Conservation (phyloP, 2,329 filamentous ascomycete genomes). For the Leptosphaerulina australis region DNA sequence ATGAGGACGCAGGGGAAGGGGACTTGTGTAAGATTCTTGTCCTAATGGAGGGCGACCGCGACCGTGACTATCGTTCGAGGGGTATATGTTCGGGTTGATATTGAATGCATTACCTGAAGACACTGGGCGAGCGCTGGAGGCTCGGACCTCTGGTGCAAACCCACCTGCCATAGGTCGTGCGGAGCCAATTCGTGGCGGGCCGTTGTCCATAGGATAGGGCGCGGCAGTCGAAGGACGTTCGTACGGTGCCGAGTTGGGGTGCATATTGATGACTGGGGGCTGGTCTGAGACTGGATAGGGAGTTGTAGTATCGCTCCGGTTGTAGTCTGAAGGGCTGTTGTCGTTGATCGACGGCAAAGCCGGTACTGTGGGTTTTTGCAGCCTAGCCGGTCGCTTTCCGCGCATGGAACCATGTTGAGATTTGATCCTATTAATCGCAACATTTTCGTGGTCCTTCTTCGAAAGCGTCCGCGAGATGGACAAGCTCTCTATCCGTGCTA, state of each 20-base stretch:
- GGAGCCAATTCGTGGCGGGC: slow-evolving; percentile 55
- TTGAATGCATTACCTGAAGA: slow-evolving; percentile 57
- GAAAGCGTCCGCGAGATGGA: slow-evolving; percentile 82
- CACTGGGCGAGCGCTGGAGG: slow-evolving; percentile 56
- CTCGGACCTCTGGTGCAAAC: slow-evolving; percentile 56
- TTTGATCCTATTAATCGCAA: slow-evolving; percentile 84
- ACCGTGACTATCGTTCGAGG: slow-evolving; percentile 37
- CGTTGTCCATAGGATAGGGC: slow-evolving; percentile 74
- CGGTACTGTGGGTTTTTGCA: slow-evolving; percentile 47
- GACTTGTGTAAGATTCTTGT: slow-evolving; percentile 35
- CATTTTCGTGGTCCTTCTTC: slow-evolving; percentile 89
- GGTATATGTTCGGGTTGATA: slow-evolving; percentile 54
- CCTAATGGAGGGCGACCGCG: slow-evolving; percentile 37
- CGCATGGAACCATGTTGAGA: slow-evolving; percentile 60
- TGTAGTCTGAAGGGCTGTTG: slow-evolving; percentile 45
- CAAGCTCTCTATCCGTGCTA: slow-evolving; percentile 80
- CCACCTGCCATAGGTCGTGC: slow-evolving; percentile 46
- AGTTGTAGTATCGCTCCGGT: slow-evolving; percentile 45
- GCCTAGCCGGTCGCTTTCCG: slow-evolving; percentile 54
- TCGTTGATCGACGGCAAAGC: slow-evolving; percentile 51
- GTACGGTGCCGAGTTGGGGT: slow-evolving; percentile 36
- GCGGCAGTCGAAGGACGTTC: slow-evolving; percentile 61
- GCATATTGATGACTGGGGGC: slow-evolving; percentile 41
- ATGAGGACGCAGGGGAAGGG: slow-evolving; percentile 45
- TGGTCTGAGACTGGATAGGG: slow-evolving; percentile 54